phyloP scores from a whole-genome alignment of 176 grass and related monocot species.

The Oryza longistaminata region DNA sequence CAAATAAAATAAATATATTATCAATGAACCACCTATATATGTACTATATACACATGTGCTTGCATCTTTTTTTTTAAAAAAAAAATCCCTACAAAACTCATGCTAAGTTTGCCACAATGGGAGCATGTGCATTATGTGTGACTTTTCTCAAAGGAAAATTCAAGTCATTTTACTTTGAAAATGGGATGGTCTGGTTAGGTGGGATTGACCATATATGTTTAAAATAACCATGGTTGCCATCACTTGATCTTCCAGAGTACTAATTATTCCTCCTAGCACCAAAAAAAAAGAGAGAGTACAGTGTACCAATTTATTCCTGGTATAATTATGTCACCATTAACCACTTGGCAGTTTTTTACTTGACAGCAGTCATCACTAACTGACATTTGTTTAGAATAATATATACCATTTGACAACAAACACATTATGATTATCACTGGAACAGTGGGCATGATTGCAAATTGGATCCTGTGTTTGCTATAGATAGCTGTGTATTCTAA shows the following conservation, averaged over 20 bases:
- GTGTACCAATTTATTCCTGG: not conserved
- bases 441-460: not conserved
- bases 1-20: no score
- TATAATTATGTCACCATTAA: not conserved
- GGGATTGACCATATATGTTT: not conserved
- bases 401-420: no score
- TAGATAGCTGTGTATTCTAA: no score
- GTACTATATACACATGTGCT: no score
- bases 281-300: no score
- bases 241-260: not conserved
- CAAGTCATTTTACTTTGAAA: not conserved
- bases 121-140: not conserved
- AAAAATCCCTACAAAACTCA: no score
- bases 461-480: not conserved
- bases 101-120: not conserved
- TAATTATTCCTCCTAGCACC: not conserved
- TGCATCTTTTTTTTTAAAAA: no score
- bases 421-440: not conserved
- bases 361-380: not conserved
- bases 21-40: no score
- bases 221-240: no score
- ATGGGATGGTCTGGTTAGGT: slow-evolving; percentile 16
- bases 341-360: not conserved
- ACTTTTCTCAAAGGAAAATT: slow-evolving; percentile 10
- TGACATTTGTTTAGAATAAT: not conserved